Evolutionary conservation across 495 filamentous ascomycete genomes (phyloP).

Genomic region (Penicillium bialowiezense): DNA sequence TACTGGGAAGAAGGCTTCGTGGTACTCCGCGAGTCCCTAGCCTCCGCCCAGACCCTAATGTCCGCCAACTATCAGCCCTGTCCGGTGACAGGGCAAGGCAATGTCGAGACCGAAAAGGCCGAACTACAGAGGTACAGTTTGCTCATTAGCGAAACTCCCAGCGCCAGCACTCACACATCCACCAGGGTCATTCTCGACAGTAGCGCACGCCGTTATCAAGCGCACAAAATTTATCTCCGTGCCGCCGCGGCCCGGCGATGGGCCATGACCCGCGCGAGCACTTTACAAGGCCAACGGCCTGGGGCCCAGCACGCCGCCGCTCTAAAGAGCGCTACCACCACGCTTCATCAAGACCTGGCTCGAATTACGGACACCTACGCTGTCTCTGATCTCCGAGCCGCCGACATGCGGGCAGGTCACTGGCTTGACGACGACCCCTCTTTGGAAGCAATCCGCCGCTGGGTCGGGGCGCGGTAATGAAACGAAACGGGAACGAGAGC

Average conservation of each 20-base stretch:
- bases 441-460: constrained; percentile 39
- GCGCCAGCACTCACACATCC: too few relatives aligned
- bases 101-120: constrained; percentile 67
- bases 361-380: constrained; percentile 66
- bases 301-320: constrained; percentile 54
- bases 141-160: not conserved
- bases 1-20: constrained; percentile 77
- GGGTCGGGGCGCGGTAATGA: constrained; percentile 41
- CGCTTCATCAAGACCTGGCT: constrained; percentile 60
- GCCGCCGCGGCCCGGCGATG: constrained; percentile 76
- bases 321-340: constrained; percentile 56
- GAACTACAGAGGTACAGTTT: constrained; percentile 69
- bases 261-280: constrained; percentile 66
- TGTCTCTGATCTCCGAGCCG: constrained; percentile 59
- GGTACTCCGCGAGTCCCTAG: constrained; percentile 68
- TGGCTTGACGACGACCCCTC: constrained; percentile 74
- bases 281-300: constrained; percentile 64
- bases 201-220: constrained; percentile 75
- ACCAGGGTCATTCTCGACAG: constrained; percentile 74
- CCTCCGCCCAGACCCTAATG: constrained; percentile 73
- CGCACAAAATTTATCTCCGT: constrained; percentile 79
- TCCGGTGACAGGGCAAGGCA: constrained; percentile 46
- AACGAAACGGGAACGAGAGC: not conserved
- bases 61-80: constrained; percentile 63
- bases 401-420: constrained; percentile 64